These are phyloP conservation scores for Chrysosphaeria jannelii DNA, from an alignment of 2,329 filamentous ascomycete species.

Conservation along the genomic window DNA sequence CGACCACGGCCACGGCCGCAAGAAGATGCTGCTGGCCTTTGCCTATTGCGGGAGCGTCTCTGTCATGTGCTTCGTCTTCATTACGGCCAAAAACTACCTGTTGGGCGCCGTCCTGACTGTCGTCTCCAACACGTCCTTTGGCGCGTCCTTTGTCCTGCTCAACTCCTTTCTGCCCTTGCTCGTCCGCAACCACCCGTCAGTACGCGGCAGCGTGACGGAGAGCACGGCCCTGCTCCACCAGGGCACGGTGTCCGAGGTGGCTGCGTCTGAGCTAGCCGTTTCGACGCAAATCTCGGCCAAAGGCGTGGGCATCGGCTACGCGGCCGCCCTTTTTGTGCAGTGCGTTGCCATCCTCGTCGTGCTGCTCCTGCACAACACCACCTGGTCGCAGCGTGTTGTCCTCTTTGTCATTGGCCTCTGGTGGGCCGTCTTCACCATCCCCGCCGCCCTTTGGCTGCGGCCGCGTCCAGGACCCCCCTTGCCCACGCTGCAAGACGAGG, in stretches of 20 bases:
- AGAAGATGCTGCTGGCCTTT: constrained; percentile 62
- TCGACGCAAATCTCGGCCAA: constrained; percentile 78
- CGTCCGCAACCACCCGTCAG: constrained; percentile 50
- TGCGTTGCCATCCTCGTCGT: constrained; percentile 53
- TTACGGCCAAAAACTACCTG: constrained; percentile 46
- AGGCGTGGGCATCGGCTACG: constrained; percentile 83
- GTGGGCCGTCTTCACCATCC: constrained; percentile 84
- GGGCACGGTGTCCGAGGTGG: neutral
- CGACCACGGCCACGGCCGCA: constrained; percentile 78
- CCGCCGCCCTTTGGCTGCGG: constrained; percentile 62
- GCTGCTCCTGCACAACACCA: constrained; percentile 40
- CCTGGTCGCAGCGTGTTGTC: constrained; percentile 61
- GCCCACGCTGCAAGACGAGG: too few species aligned
- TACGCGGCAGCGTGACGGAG: too few species aligned
- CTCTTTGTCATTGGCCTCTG: constrained; percentile 66
- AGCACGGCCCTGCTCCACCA: constrained; percentile 1
- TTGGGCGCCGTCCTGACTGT: constrained; percentile 64
- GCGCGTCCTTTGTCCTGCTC: constrained; percentile 76
- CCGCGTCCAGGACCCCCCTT: constrained; percentile 70
- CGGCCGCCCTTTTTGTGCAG: constrained; percentile 61
- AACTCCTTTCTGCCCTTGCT: constrained; percentile 87
- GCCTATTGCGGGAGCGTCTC: constrained; percentile 51
- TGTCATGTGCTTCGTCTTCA: constrained; percentile 68
- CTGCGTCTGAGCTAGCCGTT: constrained; percentile 32
- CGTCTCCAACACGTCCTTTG: constrained; percentile 77